Base-by-base conservation (phyloP, 2,329 filamentous ascomycete genomes). In the Nothopassalora personata region DNA sequence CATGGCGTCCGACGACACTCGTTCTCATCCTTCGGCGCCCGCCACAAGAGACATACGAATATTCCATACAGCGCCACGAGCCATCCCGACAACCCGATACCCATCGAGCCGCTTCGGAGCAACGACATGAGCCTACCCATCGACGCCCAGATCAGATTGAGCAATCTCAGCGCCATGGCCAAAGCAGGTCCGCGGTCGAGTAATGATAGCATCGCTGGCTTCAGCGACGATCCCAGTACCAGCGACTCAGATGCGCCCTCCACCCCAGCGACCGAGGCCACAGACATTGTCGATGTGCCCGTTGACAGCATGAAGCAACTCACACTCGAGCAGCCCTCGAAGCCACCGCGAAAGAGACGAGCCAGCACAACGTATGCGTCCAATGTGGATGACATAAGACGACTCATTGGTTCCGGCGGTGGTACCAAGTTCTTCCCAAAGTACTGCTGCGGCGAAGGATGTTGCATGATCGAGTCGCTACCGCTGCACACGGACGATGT, bases 381-480 rank as follows among this genome's bases (percentile, higher is more conserved):
- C 65, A 79, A 68, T 36, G 64, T 82, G 0, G 77, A 82, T 50
- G 83, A 86, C 69, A 83, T 86, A 68, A 75, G 79, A 66, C 75
- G 79, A 57, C 76, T 87, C 45, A 74, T 87, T 55, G 83, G 83
- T 51, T 79, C 80, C 62, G 79, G 79, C 15, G 77, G 76, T 15
- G 81, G 82, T 51, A 86, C 83, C 28, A 79, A 81, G 69, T 80
- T 85, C 68, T 77, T 87, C 43, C 80, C 84, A 68, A 85, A 84
- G 62, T 81, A 82, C 68, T 87, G 85, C 74, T 84, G 82, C 66
- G 85, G 85, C 45, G 84, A 84, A 60, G 84, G 84, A 58, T 87
- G 85, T 72, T 87, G 84, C 71, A 79, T 83, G 69, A 75, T 84
- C 59, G 79, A 84, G 68, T 79, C 80, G 33, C 68, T 86, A 67